Evolutionary conservation across 2,329 filamentous ascomycete species (phyloP).

Genomic region (Pestalotiopsis sp.): DNA sequence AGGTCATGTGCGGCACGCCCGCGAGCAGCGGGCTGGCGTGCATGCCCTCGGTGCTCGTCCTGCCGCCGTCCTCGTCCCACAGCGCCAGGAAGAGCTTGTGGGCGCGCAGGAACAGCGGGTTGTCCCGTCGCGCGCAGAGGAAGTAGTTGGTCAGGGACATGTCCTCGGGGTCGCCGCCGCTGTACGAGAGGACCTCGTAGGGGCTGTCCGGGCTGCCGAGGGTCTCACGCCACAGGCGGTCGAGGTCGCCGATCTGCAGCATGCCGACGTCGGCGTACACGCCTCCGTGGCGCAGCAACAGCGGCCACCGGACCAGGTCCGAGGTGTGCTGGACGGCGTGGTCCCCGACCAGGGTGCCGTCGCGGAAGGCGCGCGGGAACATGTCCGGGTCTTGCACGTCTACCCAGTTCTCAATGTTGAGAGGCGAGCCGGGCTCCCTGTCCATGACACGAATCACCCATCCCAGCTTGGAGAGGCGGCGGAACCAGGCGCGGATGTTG

Average conservation of each 20-base stretch:
- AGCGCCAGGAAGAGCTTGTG: slow-evolving; percentile 54
- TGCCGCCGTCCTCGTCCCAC: slow-evolving; percentile 49
- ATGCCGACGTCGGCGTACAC: slow-evolving; percentile 61
- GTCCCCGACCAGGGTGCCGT: slow-evolving; percentile 50
- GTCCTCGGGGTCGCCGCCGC: slow-evolving; percentile 36
- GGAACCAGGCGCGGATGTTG: slow-evolving; percentile 56
- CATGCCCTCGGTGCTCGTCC: slow-evolving; percentile 54
- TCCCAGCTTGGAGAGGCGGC: slow-evolving; percentile 52
- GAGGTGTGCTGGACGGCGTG: slow-evolving; percentile 58
- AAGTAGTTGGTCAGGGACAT: slow-evolving; percentile 53
- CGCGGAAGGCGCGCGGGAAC: slow-evolving; percentile 53
- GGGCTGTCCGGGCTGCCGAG: slow-evolving; percentile 47
- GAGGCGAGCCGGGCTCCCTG: slow-evolving; percentile 42
- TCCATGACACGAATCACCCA: slow-evolving; percentile 59
- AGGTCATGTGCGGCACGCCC: slow-evolving; percentile 43
- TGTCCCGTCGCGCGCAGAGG: slow-evolving; percentile 38
- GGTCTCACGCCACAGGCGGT: slow-evolving; percentile 54
- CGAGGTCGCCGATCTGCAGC: slow-evolving; percentile 59
- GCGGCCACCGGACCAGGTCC: slow-evolving; percentile 60
- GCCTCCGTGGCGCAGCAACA: slow-evolving; percentile 59
- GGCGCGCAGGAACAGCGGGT: slow-evolving; percentile 48
- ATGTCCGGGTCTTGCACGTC: slow-evolving; percentile 43
- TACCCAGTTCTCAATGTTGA: slow-evolving; percentile 53
- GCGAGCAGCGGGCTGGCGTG: slow-evolving; percentile 48
- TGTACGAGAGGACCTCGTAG: slow-evolving; percentile 52